A percentile compares a stretch with the other conserved stretches of the same genome.
phyloP scores from a whole-genome alignment of 805 yeast genomes.

The Candida multigemmis region DNA sequence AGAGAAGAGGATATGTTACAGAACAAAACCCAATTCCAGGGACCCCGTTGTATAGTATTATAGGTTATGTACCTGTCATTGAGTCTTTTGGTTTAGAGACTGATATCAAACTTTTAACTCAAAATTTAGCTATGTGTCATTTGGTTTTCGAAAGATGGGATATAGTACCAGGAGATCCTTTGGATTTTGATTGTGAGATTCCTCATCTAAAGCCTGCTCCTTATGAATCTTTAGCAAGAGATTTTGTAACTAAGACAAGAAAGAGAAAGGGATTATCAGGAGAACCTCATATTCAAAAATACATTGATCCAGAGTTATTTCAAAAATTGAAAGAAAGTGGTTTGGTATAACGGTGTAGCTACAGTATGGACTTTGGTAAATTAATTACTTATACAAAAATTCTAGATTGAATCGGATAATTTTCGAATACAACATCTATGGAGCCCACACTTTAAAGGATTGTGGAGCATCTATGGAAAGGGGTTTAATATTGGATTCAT shows the following conservation, averaged over 20 bases:
- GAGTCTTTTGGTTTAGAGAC: slow-evolving; percentile 88
- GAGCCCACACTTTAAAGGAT: slow-evolving; percentile 36
- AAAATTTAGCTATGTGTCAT: slow-evolving; percentile 69
- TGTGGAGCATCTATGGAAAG: slow-evolving; percentile 32
- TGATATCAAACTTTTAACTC: slow-evolving; percentile 68
- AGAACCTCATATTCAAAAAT: slow-evolving; percentile 59
- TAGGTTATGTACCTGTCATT: slow-evolving; percentile 73
- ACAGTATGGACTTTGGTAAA: slow-evolving; percentile 3
- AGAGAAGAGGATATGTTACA: slow-evolving; percentile 56
- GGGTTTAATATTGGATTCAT: slow-evolving; percentile 15
- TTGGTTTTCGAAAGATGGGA: slow-evolving; percentile 66
- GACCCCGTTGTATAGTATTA: slow-evolving; percentile 54
- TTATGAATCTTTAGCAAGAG: slow-evolving; percentile 64
- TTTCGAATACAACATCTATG: slow-evolving; percentile 9
- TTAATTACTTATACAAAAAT: neutral
- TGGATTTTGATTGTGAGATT: slow-evolving; percentile 54
- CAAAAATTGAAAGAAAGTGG: slow-evolving; percentile 46
- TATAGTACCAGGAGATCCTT: slow-evolving; percentile 83
- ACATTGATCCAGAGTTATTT: slow-evolving; percentile 54
- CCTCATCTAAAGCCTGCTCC: slow-evolving; percentile 75
- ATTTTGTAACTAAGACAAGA: slow-evolving; percentile 82
- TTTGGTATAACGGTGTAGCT: slow-evolving; percentile 8
- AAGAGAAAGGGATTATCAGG: slow-evolving; percentile 77
- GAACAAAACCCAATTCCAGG: slow-evolving; percentile 54
- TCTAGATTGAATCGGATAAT: slow-evolving; percentile 1